Evolutionary conservation across 371 early-diverging fungal species (phyloP).

Genomic region (Mucor mucedo): DNA sequence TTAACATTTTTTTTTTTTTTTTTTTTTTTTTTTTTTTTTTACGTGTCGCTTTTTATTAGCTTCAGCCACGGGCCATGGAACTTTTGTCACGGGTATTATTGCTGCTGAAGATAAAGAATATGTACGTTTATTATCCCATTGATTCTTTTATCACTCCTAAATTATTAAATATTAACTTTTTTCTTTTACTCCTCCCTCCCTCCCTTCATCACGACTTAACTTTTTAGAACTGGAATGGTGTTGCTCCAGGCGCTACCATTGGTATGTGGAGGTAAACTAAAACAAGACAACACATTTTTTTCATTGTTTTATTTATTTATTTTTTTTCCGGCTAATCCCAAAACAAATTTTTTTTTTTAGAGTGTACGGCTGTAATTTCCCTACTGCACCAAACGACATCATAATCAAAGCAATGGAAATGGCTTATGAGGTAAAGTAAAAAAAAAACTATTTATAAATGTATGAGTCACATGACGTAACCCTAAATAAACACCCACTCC

Average conservation of each 20-base stretch:
- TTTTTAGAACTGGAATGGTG: slow-evolving; percentile 51
- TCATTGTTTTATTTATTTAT: background rate
- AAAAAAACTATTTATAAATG: slow-evolving; percentile 8
- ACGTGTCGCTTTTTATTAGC: slow-evolving; percentile 10
- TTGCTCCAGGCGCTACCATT: slow-evolving; percentile 62
- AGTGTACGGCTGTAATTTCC: slow-evolving; percentile 37
- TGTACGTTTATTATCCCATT: slow-evolving; percentile 10
- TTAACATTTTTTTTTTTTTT: background rate
- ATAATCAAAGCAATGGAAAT: slow-evolving; percentile 69
- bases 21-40: slow-evolving; percentile 2
- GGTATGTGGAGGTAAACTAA: slow-evolving; percentile 46
- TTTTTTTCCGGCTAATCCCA: background rate
- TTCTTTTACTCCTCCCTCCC: background rate
- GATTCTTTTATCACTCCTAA: too few relatives aligned
- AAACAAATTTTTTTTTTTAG: background rate
- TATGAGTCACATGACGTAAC: slow-evolving; percentile 1
- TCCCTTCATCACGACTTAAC: background rate
- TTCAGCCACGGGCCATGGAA: slow-evolving; percentile 46
- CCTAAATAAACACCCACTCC: background rate
- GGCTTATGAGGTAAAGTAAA: slow-evolving; percentile 57
- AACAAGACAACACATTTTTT: background rate
- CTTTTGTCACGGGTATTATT: slow-evolving; percentile 61
- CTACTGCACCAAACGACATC: slow-evolving; percentile 54
- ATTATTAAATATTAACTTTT: slow-evolving; percentile 1
- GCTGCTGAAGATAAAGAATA: slow-evolving; percentile 55